Percentiles rank a stretch among this genome's conserved stretches.
Evolutionary conservation across 345 rosid species (phyloP).

Genomic region (Hypericum perforatum): DNA sequence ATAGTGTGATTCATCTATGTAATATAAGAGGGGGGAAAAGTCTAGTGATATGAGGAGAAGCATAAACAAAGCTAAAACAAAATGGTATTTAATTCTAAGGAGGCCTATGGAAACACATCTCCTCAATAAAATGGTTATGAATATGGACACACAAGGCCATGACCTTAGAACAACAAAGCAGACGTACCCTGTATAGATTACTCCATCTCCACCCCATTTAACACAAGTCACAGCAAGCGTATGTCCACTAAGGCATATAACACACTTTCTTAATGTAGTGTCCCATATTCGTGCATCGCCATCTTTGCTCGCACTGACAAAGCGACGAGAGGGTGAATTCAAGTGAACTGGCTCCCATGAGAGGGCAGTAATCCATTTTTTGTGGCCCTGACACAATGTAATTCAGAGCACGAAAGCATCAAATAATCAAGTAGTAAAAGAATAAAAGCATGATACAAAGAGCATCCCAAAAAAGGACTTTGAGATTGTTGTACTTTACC

Average conservation of each 20-base stretch:
- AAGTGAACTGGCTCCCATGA: constrained; percentile 97
- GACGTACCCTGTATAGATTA: constrained; percentile 77
- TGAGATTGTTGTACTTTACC: constrained; percentile 29
- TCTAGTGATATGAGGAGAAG: too few species aligned
- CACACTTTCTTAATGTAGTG: constrained; percentile 47
- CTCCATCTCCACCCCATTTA: constrained; percentile 96
- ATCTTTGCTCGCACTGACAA: constrained; percentile 96
- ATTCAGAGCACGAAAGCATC: background rate
- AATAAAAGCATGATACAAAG: background rate
- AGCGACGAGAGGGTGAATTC: constrained; percentile 85
- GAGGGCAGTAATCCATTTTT: constrained; percentile 95
- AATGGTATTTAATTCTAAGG: too few species aligned
- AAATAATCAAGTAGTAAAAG: constrained; percentile 9
- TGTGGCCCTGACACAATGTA: constrained; percentile 62
- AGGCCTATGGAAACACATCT: too few species aligned
- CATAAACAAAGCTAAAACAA: too few species aligned
- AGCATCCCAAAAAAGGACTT: background rate
- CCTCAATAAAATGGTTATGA: too few species aligned
- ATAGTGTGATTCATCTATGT: background rate
- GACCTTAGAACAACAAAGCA: constrained; percentile 2
- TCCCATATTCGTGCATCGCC: constrained; percentile 99
- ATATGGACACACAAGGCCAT: background rate
- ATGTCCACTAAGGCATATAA: constrained; percentile 79
- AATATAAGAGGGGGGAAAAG: background rate
- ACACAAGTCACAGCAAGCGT: constrained; percentile 94